phyloP scores from a whole-genome alignment of 1,139 yeast genomes.

The Diutina scorzettiae region DNA sequence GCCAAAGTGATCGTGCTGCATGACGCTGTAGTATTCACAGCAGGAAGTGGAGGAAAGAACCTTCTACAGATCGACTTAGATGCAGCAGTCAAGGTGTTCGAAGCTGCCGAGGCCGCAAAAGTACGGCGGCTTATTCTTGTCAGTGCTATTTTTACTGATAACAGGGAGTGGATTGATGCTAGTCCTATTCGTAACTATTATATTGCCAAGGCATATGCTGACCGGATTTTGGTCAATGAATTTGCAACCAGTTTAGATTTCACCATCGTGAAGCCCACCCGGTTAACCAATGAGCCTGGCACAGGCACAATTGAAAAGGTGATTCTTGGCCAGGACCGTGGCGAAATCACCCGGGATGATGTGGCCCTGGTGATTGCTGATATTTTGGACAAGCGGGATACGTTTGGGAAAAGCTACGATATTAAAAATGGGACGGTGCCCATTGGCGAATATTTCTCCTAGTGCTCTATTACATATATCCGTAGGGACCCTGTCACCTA shows the following conservation, averaged over 20 bases:
- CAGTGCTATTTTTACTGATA: slow-evolving; percentile 45
- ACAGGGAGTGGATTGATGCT: slow-evolving; percentile 22
- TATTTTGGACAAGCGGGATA: slow-evolving; percentile 13
- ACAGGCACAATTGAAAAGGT: slow-evolving; percentile 25
- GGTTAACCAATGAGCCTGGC: slow-evolving; percentile 24
- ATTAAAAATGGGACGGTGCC: slow-evolving; percentile 15
- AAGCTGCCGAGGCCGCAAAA: slow-evolving; percentile 38
- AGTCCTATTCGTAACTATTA: slow-evolving; percentile 26
- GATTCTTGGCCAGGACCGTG: slow-evolving; percentile 9
- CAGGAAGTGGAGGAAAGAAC: slow-evolving; percentile 51
- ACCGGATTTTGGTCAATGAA: slow-evolving; percentile 28
- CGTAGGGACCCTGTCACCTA: too few species aligned
- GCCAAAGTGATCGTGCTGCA: too few species aligned
- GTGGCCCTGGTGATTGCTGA: slow-evolving; percentile 19
- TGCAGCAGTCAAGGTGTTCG: slow-evolving; percentile 47
- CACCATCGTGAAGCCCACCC: slow-evolving; percentile 43
- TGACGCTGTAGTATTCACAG: slow-evolving; percentile 49
- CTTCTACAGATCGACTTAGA: slow-evolving; percentile 49
- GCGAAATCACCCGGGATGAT: slow-evolving; percentile 18
- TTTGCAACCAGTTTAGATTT: slow-evolving; percentile 26
- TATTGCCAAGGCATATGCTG: slow-evolving; percentile 48
- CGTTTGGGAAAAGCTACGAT: slow-evolving; percentile 19
- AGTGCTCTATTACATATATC: too few species aligned
- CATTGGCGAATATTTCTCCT: too few species aligned
- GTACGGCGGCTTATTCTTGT: slow-evolving; percentile 39